Conservation (phyloP, 768 basidiomycete species). For the Psilocybe tampanensis region DNA sequence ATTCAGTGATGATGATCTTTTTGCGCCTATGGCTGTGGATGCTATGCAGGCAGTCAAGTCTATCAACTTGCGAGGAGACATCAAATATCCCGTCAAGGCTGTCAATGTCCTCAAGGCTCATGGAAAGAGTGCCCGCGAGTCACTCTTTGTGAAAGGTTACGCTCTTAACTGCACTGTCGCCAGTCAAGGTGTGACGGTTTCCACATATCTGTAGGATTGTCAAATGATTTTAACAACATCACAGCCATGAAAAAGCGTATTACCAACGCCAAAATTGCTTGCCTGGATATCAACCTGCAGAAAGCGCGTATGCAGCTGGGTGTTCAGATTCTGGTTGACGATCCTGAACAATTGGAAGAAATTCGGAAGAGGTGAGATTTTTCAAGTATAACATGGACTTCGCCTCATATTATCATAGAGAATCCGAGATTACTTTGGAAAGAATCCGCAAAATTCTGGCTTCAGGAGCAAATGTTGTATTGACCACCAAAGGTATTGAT, state of each 20-base stretch:
- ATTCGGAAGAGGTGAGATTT: slow-evolving; percentile 85
- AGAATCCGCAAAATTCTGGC: slow-evolving; percentile 94
- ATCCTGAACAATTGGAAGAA: slow-evolving; percentile 94
- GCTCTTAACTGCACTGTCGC: slow-evolving; percentile 98
- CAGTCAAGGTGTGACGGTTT: slow-evolving; percentile 77
- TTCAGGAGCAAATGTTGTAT: slow-evolving; percentile 93
- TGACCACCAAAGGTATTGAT: slow-evolving; percentile 99
- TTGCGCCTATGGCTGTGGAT: slow-evolving; percentile 98
- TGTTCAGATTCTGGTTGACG: slow-evolving; percentile 95
- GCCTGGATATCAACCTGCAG: slow-evolving; percentile 96
- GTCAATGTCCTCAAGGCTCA: slow-evolving; percentile 99
- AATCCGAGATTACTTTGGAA: slow-evolving; percentile 95
- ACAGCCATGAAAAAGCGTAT: slow-evolving; percentile 98
- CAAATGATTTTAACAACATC: not conserved
- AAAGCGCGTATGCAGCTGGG: slow-evolving; percentile 98
- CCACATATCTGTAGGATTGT: not conserved
- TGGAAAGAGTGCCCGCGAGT: slow-evolving; percentile 93
- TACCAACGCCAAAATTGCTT: slow-evolving; percentile 93
- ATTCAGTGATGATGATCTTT: slow-evolving; percentile 94
- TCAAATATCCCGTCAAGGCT: slow-evolving; percentile 99
- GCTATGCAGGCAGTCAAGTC: slow-evolving; percentile 98
- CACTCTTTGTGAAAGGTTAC: slow-evolving; percentile 93
- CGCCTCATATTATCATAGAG: slow-evolving; percentile 48
- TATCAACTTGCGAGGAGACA: slow-evolving; percentile 90
- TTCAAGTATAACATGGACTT: not conserved